These are phyloP conservation scores for Hanseniaspora clermontiae DNA, from an alignment of 805 yeast genomes.

Conservation along the genomic window DNA sequence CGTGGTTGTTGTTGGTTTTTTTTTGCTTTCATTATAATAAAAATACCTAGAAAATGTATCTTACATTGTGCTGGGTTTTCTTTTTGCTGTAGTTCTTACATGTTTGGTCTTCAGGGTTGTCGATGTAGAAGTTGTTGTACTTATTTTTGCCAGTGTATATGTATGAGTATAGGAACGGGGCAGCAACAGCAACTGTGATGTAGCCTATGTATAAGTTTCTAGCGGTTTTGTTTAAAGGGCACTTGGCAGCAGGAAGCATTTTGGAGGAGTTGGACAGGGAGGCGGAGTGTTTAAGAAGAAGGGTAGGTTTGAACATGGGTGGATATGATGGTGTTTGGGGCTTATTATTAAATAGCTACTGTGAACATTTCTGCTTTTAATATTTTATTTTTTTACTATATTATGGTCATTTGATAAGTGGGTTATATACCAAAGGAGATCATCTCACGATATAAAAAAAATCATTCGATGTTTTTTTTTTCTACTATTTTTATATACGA, in stretches of 20 bases:
- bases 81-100: background rate
- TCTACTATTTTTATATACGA: no score
- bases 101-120: background rate
- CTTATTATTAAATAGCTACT: background rate
- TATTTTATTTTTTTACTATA: background rate
- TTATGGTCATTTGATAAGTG: no score
- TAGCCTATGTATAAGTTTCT: constrained; percentile 20
- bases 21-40: background rate
- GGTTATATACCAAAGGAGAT: no score
- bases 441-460: no score
- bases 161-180: constrained; percentile 25
- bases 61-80: constrained; percentile 4
- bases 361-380: no score
- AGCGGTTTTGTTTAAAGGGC: constrained; percentile 12
- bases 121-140: background rate
- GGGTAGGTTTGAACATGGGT: background rate
- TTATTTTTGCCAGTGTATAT: constrained; percentile 5
- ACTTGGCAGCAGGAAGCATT: background rate
- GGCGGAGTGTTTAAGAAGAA: background rate
- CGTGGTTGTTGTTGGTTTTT: background rate
- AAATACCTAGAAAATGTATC: background rate
- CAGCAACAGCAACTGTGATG: constrained; percentile 21
- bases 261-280: background rate
- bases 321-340: background rate
- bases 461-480: background rate